Evolutionary conservation across 1,284 basidiomycete species (phyloP).

Genomic region (Irpex sp.): DNA sequence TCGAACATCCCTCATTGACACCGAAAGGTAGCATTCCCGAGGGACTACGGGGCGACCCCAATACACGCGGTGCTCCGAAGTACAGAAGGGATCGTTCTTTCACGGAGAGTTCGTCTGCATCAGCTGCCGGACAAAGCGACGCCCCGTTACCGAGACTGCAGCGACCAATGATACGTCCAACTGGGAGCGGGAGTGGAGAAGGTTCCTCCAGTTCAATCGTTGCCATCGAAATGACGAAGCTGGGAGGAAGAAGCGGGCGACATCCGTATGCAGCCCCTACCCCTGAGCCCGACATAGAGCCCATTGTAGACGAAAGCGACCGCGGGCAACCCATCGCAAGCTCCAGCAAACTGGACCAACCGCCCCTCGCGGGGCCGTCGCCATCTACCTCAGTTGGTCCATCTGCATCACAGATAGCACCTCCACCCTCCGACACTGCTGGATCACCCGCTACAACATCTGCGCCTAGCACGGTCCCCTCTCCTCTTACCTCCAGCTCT

Average conservation of each 20-base stretch:
- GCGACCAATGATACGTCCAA: neutral
- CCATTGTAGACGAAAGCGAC: neutral
- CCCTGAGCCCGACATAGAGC: conserved; percentile 6
- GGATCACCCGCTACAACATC: neutral
- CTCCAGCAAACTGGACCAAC: neutral
- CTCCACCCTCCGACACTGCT: neutral
- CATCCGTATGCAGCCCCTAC: conserved; percentile 6
- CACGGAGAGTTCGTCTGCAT: neutral
- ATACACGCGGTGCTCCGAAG: neutral
- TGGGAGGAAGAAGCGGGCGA: neutral
- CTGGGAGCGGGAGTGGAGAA: no score
- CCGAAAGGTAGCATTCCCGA: neutral
- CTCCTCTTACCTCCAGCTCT: neutral
- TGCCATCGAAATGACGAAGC: neutral
- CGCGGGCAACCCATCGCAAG: neutral
- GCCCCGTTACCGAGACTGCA: neutral
- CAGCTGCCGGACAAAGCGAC: neutral
- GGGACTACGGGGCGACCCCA: neutral
- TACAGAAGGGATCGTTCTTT: neutral
- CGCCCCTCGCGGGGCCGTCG: neutral
- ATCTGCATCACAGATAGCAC: neutral
- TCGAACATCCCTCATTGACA: neutral
- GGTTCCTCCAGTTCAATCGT: neutral
- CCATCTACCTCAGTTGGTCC: neutral
- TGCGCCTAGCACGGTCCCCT: neutral